These are phyloP conservation scores for Periglandula ipomoeae DNA, from an alignment of 2,329 filamentous ascomycete genomes.

Conservation along the genomic window DNA sequence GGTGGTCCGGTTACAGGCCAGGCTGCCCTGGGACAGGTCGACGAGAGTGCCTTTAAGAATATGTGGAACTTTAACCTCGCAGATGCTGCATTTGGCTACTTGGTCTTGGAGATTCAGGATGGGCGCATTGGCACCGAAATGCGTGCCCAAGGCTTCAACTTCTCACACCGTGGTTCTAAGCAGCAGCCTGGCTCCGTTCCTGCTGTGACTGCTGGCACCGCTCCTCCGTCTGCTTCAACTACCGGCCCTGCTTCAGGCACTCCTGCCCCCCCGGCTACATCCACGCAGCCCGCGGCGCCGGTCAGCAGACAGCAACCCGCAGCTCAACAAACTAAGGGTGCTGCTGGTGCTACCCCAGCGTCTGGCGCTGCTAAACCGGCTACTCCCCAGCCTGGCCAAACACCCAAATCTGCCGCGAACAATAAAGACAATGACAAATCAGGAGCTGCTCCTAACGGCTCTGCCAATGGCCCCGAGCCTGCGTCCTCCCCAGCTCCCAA, in stretches of 20 bases:
- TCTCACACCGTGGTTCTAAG: conserved; percentile 88
- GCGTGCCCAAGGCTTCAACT: conserved; percentile 98
- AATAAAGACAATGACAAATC: conserved; percentile 50
- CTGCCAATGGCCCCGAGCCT: conserved; percentile 41
- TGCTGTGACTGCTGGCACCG: conserved; percentile 21
- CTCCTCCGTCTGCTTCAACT: conserved; percentile 18
- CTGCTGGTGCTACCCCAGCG: conserved; percentile 24
- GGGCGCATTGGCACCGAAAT: conserved; percentile 97
- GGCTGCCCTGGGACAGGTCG: conserved; percentile 73
- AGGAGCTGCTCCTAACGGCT: conserved; percentile 41
- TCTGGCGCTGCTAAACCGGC: conserved; percentile 28
- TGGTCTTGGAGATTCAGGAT: conserved; percentile 90
- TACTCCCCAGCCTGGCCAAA: conserved; percentile 41
- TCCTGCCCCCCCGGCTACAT: conserved; percentile 26
- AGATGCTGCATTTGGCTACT: conserved; percentile 92
- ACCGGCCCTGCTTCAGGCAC: conserved; percentile 17
- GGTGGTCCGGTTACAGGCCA: conserved; percentile 72
- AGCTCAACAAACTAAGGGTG: conserved; percentile 33
- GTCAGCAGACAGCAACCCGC: conserved; percentile 27
- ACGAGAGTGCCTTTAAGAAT: conserved; percentile 99
- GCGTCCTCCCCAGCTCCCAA: conserved; percentile 52
- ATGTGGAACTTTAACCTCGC: conserved; percentile 99
- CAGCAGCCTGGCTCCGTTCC: conserved; percentile 40
- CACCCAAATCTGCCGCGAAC: conserved; percentile 27
- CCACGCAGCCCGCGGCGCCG: conserved; percentile 26